Percentiles rank a stretch among this genome's conserved stretches.
These are phyloP conservation scores for Chaetomiaceae sp. DNA, from an alignment of 2,329 filamentous ascomycete species.

Conservation along the genomic window DNA sequence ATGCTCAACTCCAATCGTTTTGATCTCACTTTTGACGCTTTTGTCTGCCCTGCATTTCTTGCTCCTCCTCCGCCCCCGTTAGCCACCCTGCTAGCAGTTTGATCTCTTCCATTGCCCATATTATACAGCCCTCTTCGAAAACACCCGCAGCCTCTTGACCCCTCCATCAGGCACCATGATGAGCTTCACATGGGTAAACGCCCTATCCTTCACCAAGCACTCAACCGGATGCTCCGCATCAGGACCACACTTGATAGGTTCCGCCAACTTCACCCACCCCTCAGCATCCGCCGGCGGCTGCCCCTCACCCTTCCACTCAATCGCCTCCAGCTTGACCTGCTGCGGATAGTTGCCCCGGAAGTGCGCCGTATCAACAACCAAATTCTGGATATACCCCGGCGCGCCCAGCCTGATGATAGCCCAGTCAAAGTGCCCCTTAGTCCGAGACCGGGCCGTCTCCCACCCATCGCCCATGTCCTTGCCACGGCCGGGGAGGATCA, in stretches of 20 bases:
- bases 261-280: constrained; percentile 63
- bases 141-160: constrained; percentile 78
- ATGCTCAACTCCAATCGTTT: too few relatives aligned
- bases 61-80: background rate
- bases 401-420: constrained; percentile 70
- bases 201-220: constrained; percentile 50
- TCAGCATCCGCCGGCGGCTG: constrained; percentile 54
- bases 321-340: constrained; percentile 62
- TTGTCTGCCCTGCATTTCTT: background rate
- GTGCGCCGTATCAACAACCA: constrained; percentile 76
- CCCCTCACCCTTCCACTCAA: constrained; percentile 47
- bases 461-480: constrained; percentile 86
- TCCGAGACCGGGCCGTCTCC: constrained; percentile 74
- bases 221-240: constrained; percentile 68
- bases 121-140: constrained; percentile 55
- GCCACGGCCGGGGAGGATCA: constrained; percentile 72
- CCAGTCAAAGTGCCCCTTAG: constrained; percentile 73
- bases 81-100: background rate
- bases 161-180: constrained; percentile 92
- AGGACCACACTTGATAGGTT: constrained; percentile 64
- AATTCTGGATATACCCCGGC: constrained; percentile 57
- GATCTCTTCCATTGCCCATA: background rate
- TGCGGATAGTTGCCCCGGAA: constrained; percentile 83
- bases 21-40: too few relatives aligned
- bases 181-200: constrained; percentile 80